Conservation (phyloP, 1,139 yeast species). For the Candida anutae region DNA sequence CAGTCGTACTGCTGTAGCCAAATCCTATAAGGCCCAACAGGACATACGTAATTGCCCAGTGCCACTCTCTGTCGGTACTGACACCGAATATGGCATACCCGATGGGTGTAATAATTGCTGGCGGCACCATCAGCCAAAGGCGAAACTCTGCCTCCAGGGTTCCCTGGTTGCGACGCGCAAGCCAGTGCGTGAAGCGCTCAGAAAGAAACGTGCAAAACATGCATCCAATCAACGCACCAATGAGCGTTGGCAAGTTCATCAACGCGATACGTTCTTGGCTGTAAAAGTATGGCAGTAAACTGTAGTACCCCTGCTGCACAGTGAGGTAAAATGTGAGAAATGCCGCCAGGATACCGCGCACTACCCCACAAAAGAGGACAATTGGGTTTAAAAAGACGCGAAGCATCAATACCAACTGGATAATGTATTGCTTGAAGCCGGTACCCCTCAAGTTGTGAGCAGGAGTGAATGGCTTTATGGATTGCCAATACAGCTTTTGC, state of each 20-base stretch:
- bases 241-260: slow-evolving; percentile 32
- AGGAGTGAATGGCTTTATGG: slow-evolving; percentile 17
- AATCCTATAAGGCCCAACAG: slow-evolving; percentile 31
- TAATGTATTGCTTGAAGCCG: slow-evolving; percentile 21
- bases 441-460: slow-evolving; percentile 14
- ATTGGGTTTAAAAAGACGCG: slow-evolving; percentile 29
- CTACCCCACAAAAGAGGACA: slow-evolving; percentile 25
- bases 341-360: slow-evolving; percentile 34
- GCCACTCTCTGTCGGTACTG: slow-evolving; percentile 23
- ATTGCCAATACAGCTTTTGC: slow-evolving; percentile 14
- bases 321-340: slow-evolving; percentile 32
- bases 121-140: slow-evolving; percentile 25
- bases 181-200: slow-evolving; percentile 31
- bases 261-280: slow-evolving; percentile 23
- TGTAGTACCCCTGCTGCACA: slow-evolving; percentile 27
- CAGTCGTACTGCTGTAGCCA: slow-evolving; percentile 31
- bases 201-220: slow-evolving; percentile 30
- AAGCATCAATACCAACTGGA: slow-evolving; percentile 17
- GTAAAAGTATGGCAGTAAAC: slow-evolving; percentile 25
- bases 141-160: slow-evolving; percentile 33
- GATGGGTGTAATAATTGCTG: slow-evolving; percentile 28
- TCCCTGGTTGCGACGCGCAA: slow-evolving; percentile 30
- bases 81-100: slow-evolving; percentile 30
- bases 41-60: slow-evolving; percentile 28
- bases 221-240: slow-evolving; percentile 33